A percentile compares a stretch with the other conserved stretches of the same genome.
Conservation (phyloP, 225 moss, liverwort and hornwort species). For the Lunularia cruciata region DNA sequence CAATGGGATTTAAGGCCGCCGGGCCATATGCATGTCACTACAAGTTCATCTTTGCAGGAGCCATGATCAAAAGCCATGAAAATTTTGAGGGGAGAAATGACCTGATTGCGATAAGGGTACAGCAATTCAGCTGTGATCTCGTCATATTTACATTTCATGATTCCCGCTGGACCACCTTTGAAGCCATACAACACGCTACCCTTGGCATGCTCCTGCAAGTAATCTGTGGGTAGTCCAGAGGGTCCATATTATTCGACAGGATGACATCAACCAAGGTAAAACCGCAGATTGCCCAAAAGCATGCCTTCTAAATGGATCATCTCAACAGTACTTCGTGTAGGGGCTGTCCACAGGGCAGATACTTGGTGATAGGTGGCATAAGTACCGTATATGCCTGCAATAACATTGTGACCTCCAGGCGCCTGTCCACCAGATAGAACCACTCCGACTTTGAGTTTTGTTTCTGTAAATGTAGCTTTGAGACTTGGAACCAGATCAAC, state of each 20-base stretch:
- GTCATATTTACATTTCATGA: constrained; percentile 76
- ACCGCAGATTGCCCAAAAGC: too few species aligned
- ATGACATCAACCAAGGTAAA: too few species aligned
- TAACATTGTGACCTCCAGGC: constrained; percentile 90
- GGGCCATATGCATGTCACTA: too few species aligned
- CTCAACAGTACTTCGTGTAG: too few species aligned
- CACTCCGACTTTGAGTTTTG: constrained; percentile 66
- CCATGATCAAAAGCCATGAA: too few species aligned
- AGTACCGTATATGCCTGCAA: constrained; percentile 74
- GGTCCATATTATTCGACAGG: too few species aligned
- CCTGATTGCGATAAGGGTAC: constrained; percentile 75
- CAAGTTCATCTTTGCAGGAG: too few species aligned
- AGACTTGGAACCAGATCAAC: constrained; percentile 49
- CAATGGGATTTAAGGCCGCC: too few species aligned
- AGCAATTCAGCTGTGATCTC: constrained; percentile 71
- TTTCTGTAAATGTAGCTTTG: constrained; percentile 26
- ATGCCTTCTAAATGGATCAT: too few species aligned
- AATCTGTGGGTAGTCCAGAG: constrained; percentile 57
- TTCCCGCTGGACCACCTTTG: constrained; percentile 76
- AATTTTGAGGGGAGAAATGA: constrained; percentile 8
- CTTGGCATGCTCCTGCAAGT: constrained; percentile 59
- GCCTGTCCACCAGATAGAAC: constrained; percentile 90
- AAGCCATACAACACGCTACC: constrained; percentile 73
- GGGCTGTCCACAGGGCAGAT: too few species aligned
- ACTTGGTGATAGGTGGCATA: too few species aligned